Evolutionary conservation across 768 basidiomycete species (phyloP).

Genomic region (Leccinum disarticulatum): DNA sequence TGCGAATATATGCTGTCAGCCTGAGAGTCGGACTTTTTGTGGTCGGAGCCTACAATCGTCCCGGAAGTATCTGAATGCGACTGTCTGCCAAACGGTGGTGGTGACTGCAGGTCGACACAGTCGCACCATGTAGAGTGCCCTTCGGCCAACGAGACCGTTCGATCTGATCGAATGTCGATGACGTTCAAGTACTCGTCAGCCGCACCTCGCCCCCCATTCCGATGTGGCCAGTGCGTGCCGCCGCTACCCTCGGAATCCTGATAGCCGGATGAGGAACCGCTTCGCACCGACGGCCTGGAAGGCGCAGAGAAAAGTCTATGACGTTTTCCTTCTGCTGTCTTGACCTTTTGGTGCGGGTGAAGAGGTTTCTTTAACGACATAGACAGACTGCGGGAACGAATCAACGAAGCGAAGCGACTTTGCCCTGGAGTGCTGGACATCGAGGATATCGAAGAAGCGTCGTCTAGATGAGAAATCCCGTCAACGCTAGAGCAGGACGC

Average conservation of each 20-base stretch:
- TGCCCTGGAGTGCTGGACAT: slow-evolving; percentile 2
- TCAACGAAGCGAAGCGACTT: slow-evolving; percentile 12
- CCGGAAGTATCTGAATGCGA: slow-evolving; percentile 17
- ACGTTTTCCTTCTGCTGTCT: slow-evolving; percentile 8
- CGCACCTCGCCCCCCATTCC: background rate
- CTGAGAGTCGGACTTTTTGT: background rate
- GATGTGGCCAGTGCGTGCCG: background rate
- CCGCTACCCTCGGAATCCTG: background rate
- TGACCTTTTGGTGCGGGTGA: slow-evolving; percentile 10
- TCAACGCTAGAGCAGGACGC: slow-evolving; percentile 17
- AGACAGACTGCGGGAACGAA: slow-evolving; percentile 16
- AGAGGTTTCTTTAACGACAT: slow-evolving; percentile 3
- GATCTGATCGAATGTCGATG: slow-evolving; percentile 21
- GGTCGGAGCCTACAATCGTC: slow-evolving; percentile 15
- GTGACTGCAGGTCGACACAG: background rate
- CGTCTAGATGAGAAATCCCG: slow-evolving; percentile 2
- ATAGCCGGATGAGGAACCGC: background rate
- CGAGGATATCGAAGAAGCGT: slow-evolving; percentile 20
- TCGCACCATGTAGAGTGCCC: background rate
- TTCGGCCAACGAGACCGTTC: background rate
- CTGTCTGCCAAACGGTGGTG: slow-evolving; percentile 6
- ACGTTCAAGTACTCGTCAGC: slow-evolving; percentile 15
- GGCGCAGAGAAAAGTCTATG: slow-evolving; percentile 21
- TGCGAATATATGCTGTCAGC: background rate
- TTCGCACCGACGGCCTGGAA: background rate